Base-by-base conservation (phyloP, 2,329 filamentous ascomycete species). In the Paramyrothecium sp. region DNA sequence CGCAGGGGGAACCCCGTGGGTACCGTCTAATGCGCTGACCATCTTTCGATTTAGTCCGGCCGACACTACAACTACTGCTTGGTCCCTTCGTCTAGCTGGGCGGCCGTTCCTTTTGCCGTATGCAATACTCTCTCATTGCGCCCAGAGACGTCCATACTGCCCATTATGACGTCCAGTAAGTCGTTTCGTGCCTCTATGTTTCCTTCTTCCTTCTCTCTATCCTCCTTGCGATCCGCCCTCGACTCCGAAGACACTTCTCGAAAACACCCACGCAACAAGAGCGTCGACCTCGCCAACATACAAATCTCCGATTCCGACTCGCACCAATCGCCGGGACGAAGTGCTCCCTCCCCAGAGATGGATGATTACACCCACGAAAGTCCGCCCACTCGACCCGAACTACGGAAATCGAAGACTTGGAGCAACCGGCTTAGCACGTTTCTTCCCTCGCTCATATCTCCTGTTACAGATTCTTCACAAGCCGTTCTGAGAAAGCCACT, bases 121-220 rank as follows among this genome's bases (percentile, higher is more conserved):
- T 19, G 38, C 38, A 44, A 44, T 12, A 44, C 13, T 44, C 4
- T 44, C 38, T 38, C n/a, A 12, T 44, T 44, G 38, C 38, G 13
- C 38, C 13, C 38, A 44, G 38, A 56, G 67, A 66, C 61, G 58
- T 62, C 69, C 64, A 66, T 67, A 58, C 68, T 69, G 67, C 71
- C 71, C 72, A 73, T 65, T 64, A 79, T 78, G 76, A 72, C 75
- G 69, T 77, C 76, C 66, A 74, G 73, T 75, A 79, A 78, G 75
- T 78, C 73, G 60, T 69, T 72, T 65, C 69, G 73, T 67, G 70
- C 71, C 54, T 69, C 70, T 58, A 64, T 71, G 55, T 67, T 77
- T 61, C 67, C 71, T 62, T 68, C 71, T 63, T 71, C 71, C 57
- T 59, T 71, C 60, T 73, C 73, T 61, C 70, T 76, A 65, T 68